Evolutionary conservation across 768 basidiomycete genomes (phyloP).

Genomic region (Calocybe cyanea): DNA sequence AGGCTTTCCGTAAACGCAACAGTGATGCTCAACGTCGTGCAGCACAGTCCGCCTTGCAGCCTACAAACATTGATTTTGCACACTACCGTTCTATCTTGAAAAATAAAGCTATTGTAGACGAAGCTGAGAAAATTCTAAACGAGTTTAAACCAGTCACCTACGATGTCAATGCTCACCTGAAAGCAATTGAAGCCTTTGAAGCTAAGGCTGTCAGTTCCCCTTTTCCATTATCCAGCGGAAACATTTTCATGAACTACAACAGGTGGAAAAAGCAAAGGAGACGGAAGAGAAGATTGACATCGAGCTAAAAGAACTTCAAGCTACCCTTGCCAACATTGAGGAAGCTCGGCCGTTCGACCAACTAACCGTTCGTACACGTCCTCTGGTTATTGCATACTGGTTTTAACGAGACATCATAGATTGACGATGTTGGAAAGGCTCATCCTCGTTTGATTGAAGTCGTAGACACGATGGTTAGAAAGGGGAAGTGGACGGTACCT

Average conservation of each 20-base stretch:
- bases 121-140: slow-evolving; percentile 85
- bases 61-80: slow-evolving; percentile 83
- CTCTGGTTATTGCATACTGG: background rate
- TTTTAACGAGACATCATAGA: slow-evolving; percentile 36
- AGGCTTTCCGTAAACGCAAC: slow-evolving; percentile 96
- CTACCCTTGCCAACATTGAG: slow-evolving; percentile 94
- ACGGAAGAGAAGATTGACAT: slow-evolving; percentile 87
- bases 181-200: slow-evolving; percentile 96
- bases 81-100: slow-evolving; percentile 91
- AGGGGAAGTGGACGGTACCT: slow-evolving; percentile 98
- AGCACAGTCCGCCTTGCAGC: slow-evolving; percentile 58
- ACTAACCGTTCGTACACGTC: slow-evolving; percentile 61
- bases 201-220: slow-evolving; percentile 72
- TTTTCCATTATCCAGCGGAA: slow-evolving; percentile 1
- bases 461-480: slow-evolving; percentile 93
- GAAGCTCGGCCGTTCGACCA: slow-evolving; percentile 97
- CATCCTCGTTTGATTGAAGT: slow-evolving; percentile 90
- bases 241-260: slow-evolving; percentile 2
- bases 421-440: slow-evolving; percentile 86
- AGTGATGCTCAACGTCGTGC: slow-evolving; percentile 79
- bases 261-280: slow-evolving; percentile 88
- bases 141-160: slow-evolving; percentile 95
- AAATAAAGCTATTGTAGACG: slow-evolving; percentile 89
- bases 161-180: slow-evolving; percentile 84
- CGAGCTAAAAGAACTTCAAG: slow-evolving; percentile 88